phyloP scores from a whole-genome alignment of 139 green algal genomes.

The Chlamydomonas sp. region DNA sequence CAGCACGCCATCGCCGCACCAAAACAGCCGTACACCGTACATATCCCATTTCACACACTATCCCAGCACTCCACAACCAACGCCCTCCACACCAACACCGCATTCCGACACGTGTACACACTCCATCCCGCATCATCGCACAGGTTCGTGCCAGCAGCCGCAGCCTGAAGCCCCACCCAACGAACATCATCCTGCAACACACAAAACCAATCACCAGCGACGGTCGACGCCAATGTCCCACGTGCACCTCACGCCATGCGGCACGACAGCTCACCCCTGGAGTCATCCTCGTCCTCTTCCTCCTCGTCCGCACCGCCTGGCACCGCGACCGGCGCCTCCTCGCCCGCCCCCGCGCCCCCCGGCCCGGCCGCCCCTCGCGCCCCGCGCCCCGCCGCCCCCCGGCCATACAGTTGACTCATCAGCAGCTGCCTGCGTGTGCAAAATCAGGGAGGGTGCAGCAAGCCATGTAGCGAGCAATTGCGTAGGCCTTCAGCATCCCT shows the following conservation, averaged over 20 bases:
- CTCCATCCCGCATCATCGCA: too few species aligned
- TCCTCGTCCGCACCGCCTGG: not conserved
- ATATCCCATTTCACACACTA: too few species aligned
- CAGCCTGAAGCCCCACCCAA: too few species aligned
- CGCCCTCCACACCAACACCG: too few species aligned
- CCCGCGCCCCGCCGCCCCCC: slow-evolving; percentile 1
- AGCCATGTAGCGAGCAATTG: not conserved
- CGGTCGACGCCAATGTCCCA: not conserved
- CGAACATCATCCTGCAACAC: too few species aligned
- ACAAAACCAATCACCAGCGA: too few species aligned
- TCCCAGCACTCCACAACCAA: too few species aligned
- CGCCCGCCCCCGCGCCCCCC: not conserved
- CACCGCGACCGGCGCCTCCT: not conserved
- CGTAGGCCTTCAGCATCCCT: not conserved
- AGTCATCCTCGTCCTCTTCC: slow-evolving; percentile 30
- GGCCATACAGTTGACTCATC: slow-evolving; percentile 50
- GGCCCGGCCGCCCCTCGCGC: not conserved
- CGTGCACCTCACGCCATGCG: slow-evolving; percentile 14
- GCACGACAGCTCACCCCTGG: slow-evolving; percentile 40
- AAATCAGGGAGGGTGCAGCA: too few species aligned
- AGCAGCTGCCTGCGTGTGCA: slow-evolving; percentile 29
- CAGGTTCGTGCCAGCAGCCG: too few species aligned
- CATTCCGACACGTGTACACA: too few species aligned
- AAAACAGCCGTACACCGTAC: too few species aligned
- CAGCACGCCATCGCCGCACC: too few species aligned